These are phyloP conservation scores for Reutealis trisperma DNA, from an alignment of 345 rosid species.

Conservation along the genomic window DNA sequence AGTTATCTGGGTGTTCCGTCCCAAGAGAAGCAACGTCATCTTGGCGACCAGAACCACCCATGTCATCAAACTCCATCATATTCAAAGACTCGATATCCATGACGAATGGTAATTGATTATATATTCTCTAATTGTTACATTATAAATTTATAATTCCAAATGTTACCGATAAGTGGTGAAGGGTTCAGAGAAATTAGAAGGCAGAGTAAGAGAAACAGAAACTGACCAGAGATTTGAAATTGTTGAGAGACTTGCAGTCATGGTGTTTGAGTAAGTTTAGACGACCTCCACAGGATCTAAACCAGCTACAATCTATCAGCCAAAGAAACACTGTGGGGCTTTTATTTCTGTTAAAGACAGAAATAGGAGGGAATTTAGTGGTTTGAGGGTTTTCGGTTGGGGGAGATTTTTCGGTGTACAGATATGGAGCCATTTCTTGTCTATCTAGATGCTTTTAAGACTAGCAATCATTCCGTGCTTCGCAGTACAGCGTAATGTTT, in stretches of 20 bases:
- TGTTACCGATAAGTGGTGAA: not conserved
- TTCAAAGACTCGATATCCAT: slow-evolving; percentile 3
- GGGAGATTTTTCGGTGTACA: not conserved
- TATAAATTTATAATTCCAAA: not conserved
- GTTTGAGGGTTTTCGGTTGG: slow-evolving; percentile 5
- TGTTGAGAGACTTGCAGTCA: no score
- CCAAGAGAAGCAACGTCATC: not conserved
- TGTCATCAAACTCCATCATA: slow-evolving; percentile 5
- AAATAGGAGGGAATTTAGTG: not conserved
- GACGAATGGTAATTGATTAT: not conserved
- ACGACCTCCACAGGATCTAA: not conserved
- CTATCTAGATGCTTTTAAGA: not conserved
- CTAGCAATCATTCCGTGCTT: not conserved
- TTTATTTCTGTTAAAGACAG: not conserved
- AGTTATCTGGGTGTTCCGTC: not conserved
- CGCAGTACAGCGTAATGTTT: not conserved
- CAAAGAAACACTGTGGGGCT: not conserved
- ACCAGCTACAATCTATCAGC: not conserved
- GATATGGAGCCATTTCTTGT: not conserved
- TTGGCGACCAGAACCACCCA: not conserved
- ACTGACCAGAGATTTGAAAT: not conserved
- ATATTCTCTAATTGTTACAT: not conserved
- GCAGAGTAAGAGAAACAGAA: not conserved
- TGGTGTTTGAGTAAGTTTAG: not conserved
- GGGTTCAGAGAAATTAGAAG: not conserved